Evolutionary conservation across 2,329 filamentous ascomycete species (phyloP).

Genomic region (Biscogniauxia mediterranea): DNA sequence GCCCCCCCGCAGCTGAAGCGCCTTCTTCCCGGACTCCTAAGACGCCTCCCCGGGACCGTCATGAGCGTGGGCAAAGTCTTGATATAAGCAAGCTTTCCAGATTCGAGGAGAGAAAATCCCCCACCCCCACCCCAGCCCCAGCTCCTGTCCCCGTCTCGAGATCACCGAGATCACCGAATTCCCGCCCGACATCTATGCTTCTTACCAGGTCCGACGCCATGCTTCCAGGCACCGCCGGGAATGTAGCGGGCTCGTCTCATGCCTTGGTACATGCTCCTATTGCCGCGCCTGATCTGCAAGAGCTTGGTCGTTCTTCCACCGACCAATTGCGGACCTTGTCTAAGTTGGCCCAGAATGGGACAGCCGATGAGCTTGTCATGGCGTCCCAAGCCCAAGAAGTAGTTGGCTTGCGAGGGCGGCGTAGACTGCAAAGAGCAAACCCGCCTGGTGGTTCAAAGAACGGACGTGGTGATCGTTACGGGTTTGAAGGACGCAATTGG

Average conservation of each 20-base stretch:
- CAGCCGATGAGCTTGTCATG: conserved; percentile 78
- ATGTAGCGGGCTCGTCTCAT: conserved; percentile 32
- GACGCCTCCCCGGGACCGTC: conserved; percentile 39
- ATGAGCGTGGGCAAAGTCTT: conserved; percentile 63
- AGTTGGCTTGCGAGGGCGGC: conserved; percentile 78
- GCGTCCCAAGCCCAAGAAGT: conserved; percentile 80
- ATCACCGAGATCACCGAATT: conserved; percentile 22
- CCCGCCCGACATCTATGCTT: conserved; percentile 61
- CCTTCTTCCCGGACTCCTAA: conserved; percentile 33
- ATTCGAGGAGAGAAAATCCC: conserved; percentile 41
- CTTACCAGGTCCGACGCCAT: conserved; percentile 57
- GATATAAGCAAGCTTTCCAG: conserved; percentile 58
- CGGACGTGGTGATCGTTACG: conserved; percentile 51
- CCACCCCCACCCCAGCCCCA: conserved; percentile 33
- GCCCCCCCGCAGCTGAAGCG: conserved; percentile 48
- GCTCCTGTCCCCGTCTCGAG: conserved; percentile 29
- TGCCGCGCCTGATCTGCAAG: conserved; percentile 71
- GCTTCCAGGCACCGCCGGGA: conserved; percentile 32
- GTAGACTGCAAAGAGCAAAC: conserved; percentile 73
- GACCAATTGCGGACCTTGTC: conserved; percentile 86
- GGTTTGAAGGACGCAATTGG: conserved; percentile 86
- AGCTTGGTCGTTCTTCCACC: conserved; percentile 83
- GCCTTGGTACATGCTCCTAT: conserved; percentile 47
- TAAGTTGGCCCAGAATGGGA: conserved; percentile 71
- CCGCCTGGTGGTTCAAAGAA: conserved; percentile 46